These are phyloP conservation scores for Microbotryum lychnidis-dioicae DNA, from an alignment of 1,284 basidiomycete species.

Conservation along the genomic window DNA sequence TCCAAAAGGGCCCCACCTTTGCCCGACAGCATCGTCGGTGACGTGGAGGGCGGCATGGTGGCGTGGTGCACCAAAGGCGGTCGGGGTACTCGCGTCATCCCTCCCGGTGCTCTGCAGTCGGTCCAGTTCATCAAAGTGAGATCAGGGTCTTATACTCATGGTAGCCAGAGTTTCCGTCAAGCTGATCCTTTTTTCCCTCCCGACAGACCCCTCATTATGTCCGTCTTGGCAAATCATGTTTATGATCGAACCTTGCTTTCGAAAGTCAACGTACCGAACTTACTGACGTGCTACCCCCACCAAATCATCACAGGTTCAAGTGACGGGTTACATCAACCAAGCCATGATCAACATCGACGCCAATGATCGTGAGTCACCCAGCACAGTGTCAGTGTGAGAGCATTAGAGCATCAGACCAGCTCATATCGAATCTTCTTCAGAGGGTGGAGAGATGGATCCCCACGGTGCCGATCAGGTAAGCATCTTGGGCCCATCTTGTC, in stretches of 20 bases:
- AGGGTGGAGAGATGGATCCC: conserved; percentile 48
- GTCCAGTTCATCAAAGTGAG: conserved; percentile 51
- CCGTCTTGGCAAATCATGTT: conserved; percentile 37
- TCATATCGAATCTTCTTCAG: conserved; percentile 49
- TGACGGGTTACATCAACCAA: conserved; percentile 58
- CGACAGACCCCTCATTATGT: conserved; percentile 55
- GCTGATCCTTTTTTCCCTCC: background rate
- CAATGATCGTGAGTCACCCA: conserved; percentile 46
- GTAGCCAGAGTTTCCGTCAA: background rate
- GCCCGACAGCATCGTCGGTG: conserved; percentile 15
- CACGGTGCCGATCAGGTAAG: conserved; percentile 30
- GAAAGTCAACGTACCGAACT: too few relatives aligned
- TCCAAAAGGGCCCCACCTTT: conserved; percentile 19
- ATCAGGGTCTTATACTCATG: background rate
- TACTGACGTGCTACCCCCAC: too few relatives aligned
- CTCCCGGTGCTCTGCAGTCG: conserved; percentile 48
- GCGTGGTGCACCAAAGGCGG: conserved; percentile 30
- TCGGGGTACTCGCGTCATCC: conserved; percentile 23
- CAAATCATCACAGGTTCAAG: conserved; percentile 14
- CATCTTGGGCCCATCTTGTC: background rate
- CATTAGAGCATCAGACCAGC: too few relatives aligned
- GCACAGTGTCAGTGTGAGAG: too few relatives aligned
- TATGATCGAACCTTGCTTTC: too few relatives aligned
- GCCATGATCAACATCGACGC: conserved; percentile 49
- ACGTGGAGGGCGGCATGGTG: conserved; percentile 27